phyloP scores from a whole-genome alignment of 257 asterid genomes.

The Nemophila menziesii region DNA sequence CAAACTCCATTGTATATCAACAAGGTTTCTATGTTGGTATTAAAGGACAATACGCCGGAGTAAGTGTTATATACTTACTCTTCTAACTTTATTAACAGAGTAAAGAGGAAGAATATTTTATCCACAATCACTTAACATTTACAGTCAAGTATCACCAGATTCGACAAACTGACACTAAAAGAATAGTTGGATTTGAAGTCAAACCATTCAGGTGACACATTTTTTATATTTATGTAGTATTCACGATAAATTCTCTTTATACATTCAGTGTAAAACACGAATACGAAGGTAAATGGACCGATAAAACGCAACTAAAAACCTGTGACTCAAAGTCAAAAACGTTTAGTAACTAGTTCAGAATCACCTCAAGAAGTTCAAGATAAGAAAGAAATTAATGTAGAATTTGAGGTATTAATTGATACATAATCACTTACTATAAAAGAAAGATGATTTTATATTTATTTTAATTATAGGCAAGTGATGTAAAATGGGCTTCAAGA shows the following conservation, averaged over 20 bases:
- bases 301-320: slow-evolving; percentile 10
- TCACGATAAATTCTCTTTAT: neutral
- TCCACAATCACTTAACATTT: slow-evolving; percentile 62
- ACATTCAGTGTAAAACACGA: slow-evolving; percentile 49
- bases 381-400: slow-evolving; percentile 35
- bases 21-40: slow-evolving; percentile 67
- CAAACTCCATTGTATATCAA: slow-evolving; percentile 41
- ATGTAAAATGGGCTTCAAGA: slow-evolving; percentile 61
- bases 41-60: slow-evolving; percentile 53
- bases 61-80: slow-evolving; percentile 12
- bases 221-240: neutral
- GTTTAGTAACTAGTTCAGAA: neutral
- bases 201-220: slow-evolving; percentile 44
- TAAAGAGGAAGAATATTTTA: slow-evolving; percentile 49
- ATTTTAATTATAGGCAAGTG: slow-evolving; percentile 38
- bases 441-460: neutral
- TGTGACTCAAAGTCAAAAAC: neutral
- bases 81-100: slow-evolving; percentile 24
- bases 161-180: slow-evolving; percentile 46
- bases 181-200: slow-evolving; percentile 73
- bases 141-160: slow-evolving; percentile 56
- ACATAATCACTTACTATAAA: slow-evolving; percentile 3
- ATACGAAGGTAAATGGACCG: slow-evolving; percentile 38
- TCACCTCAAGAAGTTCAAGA: slow-evolving; percentile 48
- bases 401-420: slow-evolving; percentile 30